Conservation (phyloP, 306 rosid genomes). For the Fagus crenata region DNA sequence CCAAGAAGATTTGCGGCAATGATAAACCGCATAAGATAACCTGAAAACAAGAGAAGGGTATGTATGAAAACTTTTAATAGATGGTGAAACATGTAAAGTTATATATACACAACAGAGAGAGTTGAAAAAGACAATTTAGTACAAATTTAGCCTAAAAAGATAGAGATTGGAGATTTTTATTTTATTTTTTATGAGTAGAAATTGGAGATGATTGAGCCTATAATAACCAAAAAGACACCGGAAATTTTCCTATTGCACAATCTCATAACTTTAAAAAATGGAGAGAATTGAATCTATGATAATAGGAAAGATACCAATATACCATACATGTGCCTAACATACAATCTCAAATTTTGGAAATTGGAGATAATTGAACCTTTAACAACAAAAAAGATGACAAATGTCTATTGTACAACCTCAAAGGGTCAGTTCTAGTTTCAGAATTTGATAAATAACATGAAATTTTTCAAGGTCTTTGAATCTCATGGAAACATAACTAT, state of each 20-base stretch:
- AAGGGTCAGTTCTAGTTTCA: conserved; percentile 20
- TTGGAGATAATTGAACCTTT: conserved; percentile 15
- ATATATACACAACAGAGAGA: conserved; percentile 1
- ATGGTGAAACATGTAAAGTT: conserved; percentile 17
- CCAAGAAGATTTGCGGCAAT: conserved; percentile 76
- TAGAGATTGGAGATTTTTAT: background rate
- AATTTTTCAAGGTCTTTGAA: background rate
- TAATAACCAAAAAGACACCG: no score
- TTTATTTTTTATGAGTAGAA: no score
- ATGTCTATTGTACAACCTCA: background rate
- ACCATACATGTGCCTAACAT: background rate
- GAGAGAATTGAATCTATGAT: background rate
- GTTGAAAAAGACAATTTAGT: background rate
- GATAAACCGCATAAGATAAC: conserved; percentile 78
- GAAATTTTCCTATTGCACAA: no score
- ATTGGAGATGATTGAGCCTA: no score
- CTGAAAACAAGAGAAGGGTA: conserved; percentile 41
- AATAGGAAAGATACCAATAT: background rate
- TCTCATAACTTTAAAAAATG: background rate
- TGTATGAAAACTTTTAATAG: conserved; percentile 1
- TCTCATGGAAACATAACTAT: background rate
- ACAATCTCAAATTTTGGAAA: background rate
- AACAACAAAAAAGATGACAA: background rate
- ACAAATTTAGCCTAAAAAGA: conserved; percentile 2
- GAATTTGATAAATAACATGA: conserved; percentile 4